Conservation (phyloP, 257 asterid species). For the Plectranthus barbatus region DNA sequence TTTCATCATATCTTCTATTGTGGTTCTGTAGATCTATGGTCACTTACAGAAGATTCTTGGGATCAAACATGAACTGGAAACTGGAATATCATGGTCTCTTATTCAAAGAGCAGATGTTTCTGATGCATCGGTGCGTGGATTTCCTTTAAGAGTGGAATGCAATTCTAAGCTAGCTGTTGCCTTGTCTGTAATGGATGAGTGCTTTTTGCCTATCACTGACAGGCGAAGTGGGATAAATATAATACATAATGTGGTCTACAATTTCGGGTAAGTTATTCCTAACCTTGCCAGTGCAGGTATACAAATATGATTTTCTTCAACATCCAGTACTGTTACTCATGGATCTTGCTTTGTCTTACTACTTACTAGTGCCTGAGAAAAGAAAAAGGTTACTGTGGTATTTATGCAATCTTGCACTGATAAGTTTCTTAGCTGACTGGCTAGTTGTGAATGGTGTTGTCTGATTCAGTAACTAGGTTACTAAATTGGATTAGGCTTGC, state of each 20-base stretch:
- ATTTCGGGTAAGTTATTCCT: conserved; percentile 64
- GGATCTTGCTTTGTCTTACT: not conserved
- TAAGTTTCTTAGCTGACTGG: not conserved
- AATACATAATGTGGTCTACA: conserved; percentile 70
- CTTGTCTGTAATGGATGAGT: conserved; percentile 78
- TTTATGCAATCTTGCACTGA: not conserved
- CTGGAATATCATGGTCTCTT: conserved; percentile 91
- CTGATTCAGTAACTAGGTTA: not conserved
- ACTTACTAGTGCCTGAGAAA: not conserved
- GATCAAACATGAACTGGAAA: conserved; percentile 74
- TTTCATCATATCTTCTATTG: conserved; percentile 8
- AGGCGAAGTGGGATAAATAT: conserved; percentile 84
- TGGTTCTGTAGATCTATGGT: conserved; percentile 56
- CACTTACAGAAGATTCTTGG: conserved; percentile 81
- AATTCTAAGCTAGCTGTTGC: conserved; percentile 95
- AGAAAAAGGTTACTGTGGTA: not conserved
- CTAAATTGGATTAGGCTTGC: not conserved
- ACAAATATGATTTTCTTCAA: conserved; percentile 4
- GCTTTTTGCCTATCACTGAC: conserved; percentile 87
- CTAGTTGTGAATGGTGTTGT: conserved; percentile 1
- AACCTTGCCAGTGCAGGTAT: not conserved
- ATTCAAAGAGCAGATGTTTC: conserved; percentile 64
- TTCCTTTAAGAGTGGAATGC: conserved; percentile 79
- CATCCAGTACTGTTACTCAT: not conserved
- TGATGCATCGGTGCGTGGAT: conserved; percentile 51